Conservation (phyloP, 2,329 filamentous ascomycete species). For the Rhinocladiella mackenziei region DNA sequence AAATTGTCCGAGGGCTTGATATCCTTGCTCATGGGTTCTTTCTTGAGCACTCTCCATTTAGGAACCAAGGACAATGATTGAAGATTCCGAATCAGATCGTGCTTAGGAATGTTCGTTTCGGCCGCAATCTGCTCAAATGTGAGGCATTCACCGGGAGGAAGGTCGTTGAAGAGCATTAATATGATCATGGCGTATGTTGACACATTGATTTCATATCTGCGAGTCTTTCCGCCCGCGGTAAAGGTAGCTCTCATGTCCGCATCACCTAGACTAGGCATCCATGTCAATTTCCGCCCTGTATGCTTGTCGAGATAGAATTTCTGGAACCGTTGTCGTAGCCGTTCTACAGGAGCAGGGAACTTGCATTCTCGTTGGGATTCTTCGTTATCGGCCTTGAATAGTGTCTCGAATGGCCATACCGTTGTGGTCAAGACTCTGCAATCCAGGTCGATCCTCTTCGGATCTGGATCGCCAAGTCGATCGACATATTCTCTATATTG, state of each 20-base stretch:
- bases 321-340: constrained; percentile 78
- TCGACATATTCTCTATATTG: constrained; percentile 69
- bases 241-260: constrained; percentile 82
- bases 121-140: constrained; percentile 76
- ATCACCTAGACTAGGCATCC: constrained; percentile 71
- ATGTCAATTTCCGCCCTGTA: constrained; percentile 82
- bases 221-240: constrained; percentile 67
- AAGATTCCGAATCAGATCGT: constrained; percentile 71
- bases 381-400: constrained; percentile 57
- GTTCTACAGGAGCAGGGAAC: constrained; percentile 70
- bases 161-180: constrained; percentile 80
- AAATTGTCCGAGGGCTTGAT: constrained; percentile 75
- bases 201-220: constrained; percentile 84
- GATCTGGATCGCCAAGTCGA: constrained; percentile 53
- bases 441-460: constrained; percentile 68
- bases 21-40: constrained; percentile 73
- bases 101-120: constrained; percentile 69
- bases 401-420: constrained; percentile 89
- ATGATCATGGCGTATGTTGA: constrained; percentile 91
- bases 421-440: constrained; percentile 88
- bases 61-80: constrained; percentile 78
- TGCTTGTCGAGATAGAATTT: constrained; percentile 84
- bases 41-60: constrained; percentile 75
- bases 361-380: constrained; percentile 54
- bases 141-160: constrained; percentile 50